phyloP scores from a whole-genome alignment of 2,329 filamentous ascomycete genomes.

The Ilyonectria destructans region DNA sequence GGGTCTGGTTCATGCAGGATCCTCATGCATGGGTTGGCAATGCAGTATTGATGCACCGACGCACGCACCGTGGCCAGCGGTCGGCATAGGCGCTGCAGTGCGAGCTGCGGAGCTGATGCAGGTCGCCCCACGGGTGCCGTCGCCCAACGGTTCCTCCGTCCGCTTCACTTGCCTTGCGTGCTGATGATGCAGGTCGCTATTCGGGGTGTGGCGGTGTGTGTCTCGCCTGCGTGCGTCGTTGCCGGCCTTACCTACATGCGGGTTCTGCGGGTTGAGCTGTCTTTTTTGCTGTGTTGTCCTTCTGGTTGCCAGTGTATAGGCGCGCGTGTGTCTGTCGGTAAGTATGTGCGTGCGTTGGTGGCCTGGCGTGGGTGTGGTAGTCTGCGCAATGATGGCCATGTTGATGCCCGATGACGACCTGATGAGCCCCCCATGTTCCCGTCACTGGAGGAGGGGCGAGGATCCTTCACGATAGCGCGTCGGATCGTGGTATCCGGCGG shows the following conservation, averaged over 20 bases:
- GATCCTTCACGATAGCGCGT: constrained; percentile 12
- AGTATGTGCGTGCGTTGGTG: constrained; percentile 7
- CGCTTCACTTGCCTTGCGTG: constrained; percentile 47
- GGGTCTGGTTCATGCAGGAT: constrained; percentile 51
- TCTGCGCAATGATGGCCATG: constrained; percentile 39
- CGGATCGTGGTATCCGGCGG: neutral
- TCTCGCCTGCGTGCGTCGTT: constrained; percentile 42
- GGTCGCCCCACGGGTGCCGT: constrained; percentile 40
- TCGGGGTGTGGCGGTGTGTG: constrained; percentile 45
- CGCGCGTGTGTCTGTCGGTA: constrained; percentile 28
- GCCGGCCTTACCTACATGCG: constrained; percentile 41
- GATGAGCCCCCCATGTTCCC: constrained; percentile 39
- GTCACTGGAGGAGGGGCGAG: constrained; percentile 32
- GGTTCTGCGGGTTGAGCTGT: constrained; percentile 50
- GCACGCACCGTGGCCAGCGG: constrained; percentile 38
- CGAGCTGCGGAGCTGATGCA: constrained; percentile 41
- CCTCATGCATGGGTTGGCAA: constrained; percentile 46
- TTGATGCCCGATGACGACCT: constrained; percentile 52
- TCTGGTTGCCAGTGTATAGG: constrained; percentile 40
- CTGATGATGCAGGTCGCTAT: constrained; percentile 43
- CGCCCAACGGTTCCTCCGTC: constrained; percentile 47
- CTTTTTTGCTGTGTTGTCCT: constrained; percentile 48
- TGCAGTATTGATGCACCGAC: constrained; percentile 46
- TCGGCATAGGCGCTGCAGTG: constrained; percentile 38
- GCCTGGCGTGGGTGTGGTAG: constrained; percentile 18